A percentile compares a stretch with the other conserved stretches of the same genome.
These are phyloP conservation scores for Santalum album DNA, from an alignment of 164 flowering plant genomes.

Conservation along the genomic window DNA sequence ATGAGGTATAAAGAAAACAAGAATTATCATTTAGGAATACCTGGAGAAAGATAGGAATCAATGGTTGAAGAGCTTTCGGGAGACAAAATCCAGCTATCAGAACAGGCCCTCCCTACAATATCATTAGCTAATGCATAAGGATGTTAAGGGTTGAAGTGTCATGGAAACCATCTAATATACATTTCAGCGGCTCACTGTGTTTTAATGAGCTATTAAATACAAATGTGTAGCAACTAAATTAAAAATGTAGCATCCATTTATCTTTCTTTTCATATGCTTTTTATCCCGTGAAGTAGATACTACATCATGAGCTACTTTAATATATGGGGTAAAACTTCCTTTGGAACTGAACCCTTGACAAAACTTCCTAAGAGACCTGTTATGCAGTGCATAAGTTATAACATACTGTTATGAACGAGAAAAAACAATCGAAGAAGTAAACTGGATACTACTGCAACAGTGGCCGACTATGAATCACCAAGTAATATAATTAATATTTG, in stretches of 20 bases:
- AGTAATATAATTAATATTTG: conserved; percentile 77
- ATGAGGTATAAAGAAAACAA: not conserved
- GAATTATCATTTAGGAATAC: conserved; percentile 20
- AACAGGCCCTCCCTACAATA: conserved; percentile 80
- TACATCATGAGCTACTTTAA: conserved; percentile 92
- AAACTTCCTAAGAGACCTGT: conserved; percentile 96
- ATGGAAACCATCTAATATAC: not conserved
- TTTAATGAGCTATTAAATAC: not conserved
- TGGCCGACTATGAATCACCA: conserved; percentile 80
- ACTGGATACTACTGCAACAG: conserved; percentile 49
- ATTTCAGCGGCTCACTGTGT: not conserved
- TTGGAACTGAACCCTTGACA: conserved; percentile 83
- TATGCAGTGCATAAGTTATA: conserved; percentile 3
- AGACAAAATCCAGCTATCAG: conserved; percentile 91
- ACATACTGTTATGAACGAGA: conserved; percentile 1
- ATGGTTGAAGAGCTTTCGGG: conserved; percentile 90
- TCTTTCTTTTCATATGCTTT: conserved; percentile 88
- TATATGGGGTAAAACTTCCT: conserved; percentile 88
- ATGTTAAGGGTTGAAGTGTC: not conserved
- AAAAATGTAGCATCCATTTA: conserved; percentile 4
- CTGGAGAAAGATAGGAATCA: conserved; percentile 94
- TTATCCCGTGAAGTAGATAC: conserved; percentile 87
- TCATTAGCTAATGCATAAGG: not conserved
- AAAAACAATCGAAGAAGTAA: not conserved
- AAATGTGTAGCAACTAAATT: not conserved